Conservation (phyloP, 768 basidiomycete genomes). For the Mycena latifolia region DNA sequence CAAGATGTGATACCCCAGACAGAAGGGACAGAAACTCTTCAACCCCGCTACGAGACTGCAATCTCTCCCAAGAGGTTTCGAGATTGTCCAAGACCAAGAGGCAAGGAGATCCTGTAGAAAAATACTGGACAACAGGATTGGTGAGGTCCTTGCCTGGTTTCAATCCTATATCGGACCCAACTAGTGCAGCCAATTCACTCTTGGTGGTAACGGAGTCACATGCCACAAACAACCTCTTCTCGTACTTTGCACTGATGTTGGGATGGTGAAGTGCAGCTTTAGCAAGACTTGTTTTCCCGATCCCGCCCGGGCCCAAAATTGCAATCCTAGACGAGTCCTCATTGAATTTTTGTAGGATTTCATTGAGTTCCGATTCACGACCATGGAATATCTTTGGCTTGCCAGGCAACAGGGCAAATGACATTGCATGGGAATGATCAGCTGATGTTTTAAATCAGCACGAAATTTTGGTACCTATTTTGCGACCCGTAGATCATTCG, state of each 20-base stretch:
- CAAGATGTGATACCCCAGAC: not conserved
- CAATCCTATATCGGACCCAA: not conserved
- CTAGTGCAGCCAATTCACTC: not conserved
- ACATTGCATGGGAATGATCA: not conserved
- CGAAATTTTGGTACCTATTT: too few species aligned
- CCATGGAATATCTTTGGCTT: too few species aligned
- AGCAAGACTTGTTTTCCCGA: too few species aligned
- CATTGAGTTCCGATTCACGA: too few species aligned
- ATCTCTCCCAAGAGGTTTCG: constrained; percentile 22
- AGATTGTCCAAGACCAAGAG: constrained; percentile 23
- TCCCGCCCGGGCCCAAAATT: too few species aligned
- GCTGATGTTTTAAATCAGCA: too few species aligned
- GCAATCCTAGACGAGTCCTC: too few species aligned
- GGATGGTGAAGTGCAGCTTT: not conserved
- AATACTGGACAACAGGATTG: constrained; percentile 2
- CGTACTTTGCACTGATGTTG: not conserved
- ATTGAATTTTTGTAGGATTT: too few species aligned
- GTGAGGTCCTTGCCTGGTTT: too few species aligned
- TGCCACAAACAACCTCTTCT: constrained; percentile 1
- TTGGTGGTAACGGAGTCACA: constrained; percentile 5
- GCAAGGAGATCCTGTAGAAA: not conserved
- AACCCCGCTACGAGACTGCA: not conserved
- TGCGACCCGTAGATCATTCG: not conserved
- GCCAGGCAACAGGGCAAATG: not conserved
- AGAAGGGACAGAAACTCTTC: constrained; percentile 19